phyloP scores from a whole-genome alignment of 2,329 filamentous ascomycete genomes.

The Trichoderma atroviride region DNA sequence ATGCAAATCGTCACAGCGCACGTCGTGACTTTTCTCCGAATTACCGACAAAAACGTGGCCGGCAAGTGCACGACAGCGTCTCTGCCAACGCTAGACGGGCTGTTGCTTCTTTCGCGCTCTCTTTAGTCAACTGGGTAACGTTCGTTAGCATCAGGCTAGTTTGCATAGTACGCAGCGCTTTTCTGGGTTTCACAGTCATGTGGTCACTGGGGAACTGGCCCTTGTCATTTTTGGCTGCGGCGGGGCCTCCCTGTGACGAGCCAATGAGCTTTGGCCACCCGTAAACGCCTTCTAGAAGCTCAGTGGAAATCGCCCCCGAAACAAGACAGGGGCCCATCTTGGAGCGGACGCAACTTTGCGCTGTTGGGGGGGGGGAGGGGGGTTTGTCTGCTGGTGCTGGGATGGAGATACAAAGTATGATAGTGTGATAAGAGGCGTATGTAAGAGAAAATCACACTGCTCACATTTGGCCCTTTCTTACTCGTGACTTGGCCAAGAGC shows the following conservation, averaged over 20 bases:
- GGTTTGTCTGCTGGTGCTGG: background rate
- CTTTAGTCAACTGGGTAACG: background rate
- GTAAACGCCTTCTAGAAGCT: conserved; percentile 36
- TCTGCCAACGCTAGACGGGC: background rate
- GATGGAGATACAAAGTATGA: conserved; percentile 2
- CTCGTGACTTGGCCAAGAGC: background rate
- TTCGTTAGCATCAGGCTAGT: conserved; percentile 20
- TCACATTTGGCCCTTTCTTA: conserved; percentile 1
- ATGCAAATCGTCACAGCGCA: background rate
- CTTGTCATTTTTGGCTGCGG: background rate
- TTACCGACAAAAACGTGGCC: background rate
- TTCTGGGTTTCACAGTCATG: conserved; percentile 11
- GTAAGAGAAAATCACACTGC: background rate
- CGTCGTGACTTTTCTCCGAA: background rate
- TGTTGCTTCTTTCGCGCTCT: background rate
- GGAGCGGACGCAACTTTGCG: conserved; percentile 24
- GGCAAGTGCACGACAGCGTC: background rate
- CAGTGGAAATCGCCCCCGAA: conserved; percentile 32
- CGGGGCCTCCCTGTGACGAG: background rate
- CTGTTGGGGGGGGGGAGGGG: conserved; percentile 3
- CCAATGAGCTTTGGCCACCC: conserved; percentile 28
- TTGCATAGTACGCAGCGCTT: background rate
- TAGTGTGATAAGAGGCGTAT: background rate
- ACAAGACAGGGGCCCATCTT: background rate
- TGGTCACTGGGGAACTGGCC: background rate